Percentiles rank a stretch among this genome's conserved stretches.
phyloP scores from a whole-genome alignment of 441 rosid genomes.

The Eutrema salsugineum region DNA sequence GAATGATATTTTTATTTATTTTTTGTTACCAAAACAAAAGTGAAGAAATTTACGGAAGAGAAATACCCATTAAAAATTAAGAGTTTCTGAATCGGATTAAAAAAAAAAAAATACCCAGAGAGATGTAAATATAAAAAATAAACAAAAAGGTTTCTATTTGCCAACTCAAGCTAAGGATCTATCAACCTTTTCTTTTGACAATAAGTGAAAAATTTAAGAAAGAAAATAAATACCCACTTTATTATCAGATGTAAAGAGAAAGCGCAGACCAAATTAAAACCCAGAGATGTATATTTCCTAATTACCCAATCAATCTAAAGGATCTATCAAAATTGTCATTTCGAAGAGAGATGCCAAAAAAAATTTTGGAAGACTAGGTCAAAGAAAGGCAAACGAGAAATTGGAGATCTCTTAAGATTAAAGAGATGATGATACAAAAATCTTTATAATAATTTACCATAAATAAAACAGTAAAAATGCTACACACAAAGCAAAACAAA shows the following conservation, averaged over 20 bases:
- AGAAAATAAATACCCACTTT: background rate
- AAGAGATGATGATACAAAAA: background rate
- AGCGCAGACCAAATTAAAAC: background rate
- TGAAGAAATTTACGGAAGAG: background rate
- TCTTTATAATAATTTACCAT: background rate
- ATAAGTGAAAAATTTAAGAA: background rate
- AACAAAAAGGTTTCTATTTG: background rate
- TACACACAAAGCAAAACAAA: background rate
- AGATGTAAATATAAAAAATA: background rate
- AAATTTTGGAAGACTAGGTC: background rate
- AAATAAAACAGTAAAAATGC: slow-evolving; percentile 17
- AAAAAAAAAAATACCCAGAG: background rate
- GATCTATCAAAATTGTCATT: background rate
- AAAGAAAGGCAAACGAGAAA: slow-evolving; percentile 4
- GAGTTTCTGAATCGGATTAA: background rate
- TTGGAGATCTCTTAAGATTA: background rate
- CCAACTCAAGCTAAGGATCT: background rate
- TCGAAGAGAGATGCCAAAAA: background rate
- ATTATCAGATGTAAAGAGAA: background rate
- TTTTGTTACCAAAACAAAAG: background rate
- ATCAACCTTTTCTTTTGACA: background rate
- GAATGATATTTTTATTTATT: background rate
- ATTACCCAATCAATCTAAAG: background rate
- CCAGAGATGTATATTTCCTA: slow-evolving; percentile 6
- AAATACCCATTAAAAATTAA: background rate